Percentiles rank a stretch among this genome's conserved stretches.
phyloP scores from a whole-genome alignment of 2,329 filamentous ascomycete species.

The Ophiostoma piceae region DNA sequence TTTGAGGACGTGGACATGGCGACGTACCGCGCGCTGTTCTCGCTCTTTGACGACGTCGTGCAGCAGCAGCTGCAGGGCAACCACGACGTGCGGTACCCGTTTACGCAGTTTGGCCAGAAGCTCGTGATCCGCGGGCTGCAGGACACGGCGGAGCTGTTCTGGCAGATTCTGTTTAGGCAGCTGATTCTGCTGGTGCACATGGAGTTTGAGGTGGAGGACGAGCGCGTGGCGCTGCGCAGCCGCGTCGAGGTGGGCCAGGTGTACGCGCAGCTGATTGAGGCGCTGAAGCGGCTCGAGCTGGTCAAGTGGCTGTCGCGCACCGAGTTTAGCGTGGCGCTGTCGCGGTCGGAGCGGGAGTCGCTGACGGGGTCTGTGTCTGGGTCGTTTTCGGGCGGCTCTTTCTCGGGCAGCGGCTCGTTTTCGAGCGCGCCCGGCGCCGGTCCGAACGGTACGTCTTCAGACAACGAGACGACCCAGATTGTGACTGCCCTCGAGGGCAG shows the following conservation, averaged over 20 bases:
- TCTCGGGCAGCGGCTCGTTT: constrained; percentile 10
- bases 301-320: constrained; percentile 62
- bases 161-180: constrained; percentile 72
- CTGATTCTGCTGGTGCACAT: constrained; percentile 80
- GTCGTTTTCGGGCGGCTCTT: constrained; percentile 16
- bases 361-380: constrained; percentile 23
- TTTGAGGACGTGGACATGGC: constrained; percentile 54
- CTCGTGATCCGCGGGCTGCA: constrained; percentile 71
- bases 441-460: constrained; percentile 34
- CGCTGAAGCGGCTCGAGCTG: constrained; percentile 70
- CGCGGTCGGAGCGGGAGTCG: constrained; percentile 36
- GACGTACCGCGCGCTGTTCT: constrained; percentile 50
- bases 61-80: constrained; percentile 30
- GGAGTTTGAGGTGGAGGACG: constrained; percentile 72
- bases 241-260: constrained; percentile 62
- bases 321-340: constrained; percentile 48
- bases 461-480: constrained; percentile 38
- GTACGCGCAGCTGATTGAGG: constrained; percentile 63
- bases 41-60: constrained; percentile 42
- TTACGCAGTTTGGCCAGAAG: constrained; percentile 72
- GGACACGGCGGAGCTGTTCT: constrained; percentile 68
- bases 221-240: constrained; percentile 58
- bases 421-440: constrained; percentile 27
- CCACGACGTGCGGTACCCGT: constrained; percentile 45
- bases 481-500: constrained; percentile 57